Evolutionary conservation across 208 protist species (phyloP).

Genomic region (Leishmania gerbilli): DNA sequence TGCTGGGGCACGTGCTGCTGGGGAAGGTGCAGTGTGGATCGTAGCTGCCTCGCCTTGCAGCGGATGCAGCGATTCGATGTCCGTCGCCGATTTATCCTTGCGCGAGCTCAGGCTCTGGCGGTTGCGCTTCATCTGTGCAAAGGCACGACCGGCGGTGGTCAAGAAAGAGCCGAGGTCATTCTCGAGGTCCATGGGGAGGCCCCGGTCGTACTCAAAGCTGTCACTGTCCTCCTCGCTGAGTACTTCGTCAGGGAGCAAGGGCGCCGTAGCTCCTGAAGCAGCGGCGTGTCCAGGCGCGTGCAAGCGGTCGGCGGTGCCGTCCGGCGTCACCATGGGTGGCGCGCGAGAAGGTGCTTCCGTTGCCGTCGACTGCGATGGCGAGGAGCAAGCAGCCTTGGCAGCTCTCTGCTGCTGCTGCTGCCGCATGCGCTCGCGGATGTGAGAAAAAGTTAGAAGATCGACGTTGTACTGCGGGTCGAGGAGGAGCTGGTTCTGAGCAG

Average conservation of each 20-base stretch:
- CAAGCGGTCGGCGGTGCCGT: too few relatives aligned
- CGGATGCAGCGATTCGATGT: background rate
- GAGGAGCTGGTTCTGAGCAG: slow-evolving; percentile 23
- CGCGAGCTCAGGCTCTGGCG: background rate
- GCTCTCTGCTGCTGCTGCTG: slow-evolving; percentile 10
- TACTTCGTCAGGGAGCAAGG: background rate
- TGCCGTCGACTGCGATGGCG: slow-evolving; percentile 1
- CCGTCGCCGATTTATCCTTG: background rate
- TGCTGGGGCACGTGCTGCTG: background rate
- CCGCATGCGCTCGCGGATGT: slow-evolving; percentile 26
- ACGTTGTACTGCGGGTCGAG: slow-evolving; percentile 48
- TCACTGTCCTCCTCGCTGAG: background rate
- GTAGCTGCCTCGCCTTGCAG: background rate
- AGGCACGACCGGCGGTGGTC: slow-evolving; percentile 17
- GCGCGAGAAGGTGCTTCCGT: background rate
- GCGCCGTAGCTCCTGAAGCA: background rate
- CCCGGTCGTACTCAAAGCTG: background rate
- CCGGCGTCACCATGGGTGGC: background rate
- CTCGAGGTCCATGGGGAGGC: background rate
- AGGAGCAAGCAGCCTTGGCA: background rate
- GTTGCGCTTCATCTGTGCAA: slow-evolving; percentile 22
- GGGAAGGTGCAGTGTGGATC: too few relatives aligned
- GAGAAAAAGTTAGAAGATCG: slow-evolving; percentile 32
- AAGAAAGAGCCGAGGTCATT: slow-evolving; percentile 24
- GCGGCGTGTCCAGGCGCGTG: background rate